These are phyloP conservation scores for Eragrostis nindensis DNA, from an alignment of 176 grass and related monocot species.

Conservation along the genomic window DNA sequence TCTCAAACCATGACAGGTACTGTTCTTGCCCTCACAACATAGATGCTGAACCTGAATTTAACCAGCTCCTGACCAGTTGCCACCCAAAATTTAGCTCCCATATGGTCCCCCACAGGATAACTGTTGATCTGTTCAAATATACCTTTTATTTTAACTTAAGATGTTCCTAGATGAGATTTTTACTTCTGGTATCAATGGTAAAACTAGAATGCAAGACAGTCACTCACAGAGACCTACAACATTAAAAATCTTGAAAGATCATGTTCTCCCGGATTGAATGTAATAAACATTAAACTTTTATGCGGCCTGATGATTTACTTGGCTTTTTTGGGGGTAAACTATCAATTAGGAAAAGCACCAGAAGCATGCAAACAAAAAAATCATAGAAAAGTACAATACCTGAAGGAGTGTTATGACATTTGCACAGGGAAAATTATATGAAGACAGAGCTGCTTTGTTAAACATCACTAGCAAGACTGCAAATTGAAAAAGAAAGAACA, in stretches of 20 bases:
- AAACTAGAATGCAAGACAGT: slow-evolving; percentile 1
- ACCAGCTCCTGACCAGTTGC: neutral
- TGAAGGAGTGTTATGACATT: slow-evolving; percentile 99
- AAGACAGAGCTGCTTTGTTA: slow-evolving; percentile 97
- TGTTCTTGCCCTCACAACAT: neutral
- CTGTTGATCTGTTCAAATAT: neutral
- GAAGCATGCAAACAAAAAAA: neutral
- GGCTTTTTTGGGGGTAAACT: neutral
- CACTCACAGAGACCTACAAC: neutral
- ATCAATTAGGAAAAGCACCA: slow-evolving; percentile 2
- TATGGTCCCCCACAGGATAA: too few species aligned
- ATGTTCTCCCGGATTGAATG: neutral
- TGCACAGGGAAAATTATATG: slow-evolving; percentile 89
- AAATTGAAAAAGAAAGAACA: slow-evolving; percentile 46
- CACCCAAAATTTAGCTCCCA: neutral
- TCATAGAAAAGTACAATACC: slow-evolving; percentile 50
- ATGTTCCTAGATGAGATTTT: neutral
- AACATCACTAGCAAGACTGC: slow-evolving; percentile 97
- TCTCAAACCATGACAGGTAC: neutral
- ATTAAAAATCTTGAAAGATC: neutral
- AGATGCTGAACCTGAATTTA: neutral
- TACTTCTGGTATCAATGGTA: neutral
- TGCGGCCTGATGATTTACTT: neutral
- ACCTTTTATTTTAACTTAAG: neutral
- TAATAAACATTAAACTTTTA: neutral